A percentile compares a stretch with the other conserved stretches of the same genome.
These are phyloP conservation scores for Pouteria glomerata DNA, from an alignment of 148 eudicot species.

Conservation along the genomic window DNA sequence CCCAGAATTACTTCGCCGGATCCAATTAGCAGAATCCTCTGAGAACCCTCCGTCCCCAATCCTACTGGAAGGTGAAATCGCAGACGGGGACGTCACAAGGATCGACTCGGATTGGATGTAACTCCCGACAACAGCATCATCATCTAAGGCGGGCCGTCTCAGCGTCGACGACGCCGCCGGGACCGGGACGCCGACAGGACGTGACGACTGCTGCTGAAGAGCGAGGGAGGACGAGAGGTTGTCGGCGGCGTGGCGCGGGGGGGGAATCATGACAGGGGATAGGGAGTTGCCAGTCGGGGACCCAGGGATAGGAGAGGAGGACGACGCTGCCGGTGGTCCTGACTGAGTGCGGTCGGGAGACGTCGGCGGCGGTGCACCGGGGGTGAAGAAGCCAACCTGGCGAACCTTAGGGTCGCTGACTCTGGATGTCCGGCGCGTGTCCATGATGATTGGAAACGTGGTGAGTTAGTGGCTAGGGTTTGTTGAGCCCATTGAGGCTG, in stretches of 20 bases:
- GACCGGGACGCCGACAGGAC: conserved; percentile 22
- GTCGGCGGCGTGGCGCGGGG: conserved; percentile 28
- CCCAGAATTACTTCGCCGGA: conserved; percentile 14
- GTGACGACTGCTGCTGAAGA: conserved; percentile 1
- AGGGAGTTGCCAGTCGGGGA: conserved; percentile 15
- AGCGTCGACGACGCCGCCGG: conserved; percentile 7
- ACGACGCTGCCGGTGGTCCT: neutral
- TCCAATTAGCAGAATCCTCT: conserved; percentile 41
- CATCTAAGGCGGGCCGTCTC: conserved; percentile 6
- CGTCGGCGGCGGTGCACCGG: neutral
- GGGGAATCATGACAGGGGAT: conserved; percentile 57
- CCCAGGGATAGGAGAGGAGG: conserved; percentile 11
- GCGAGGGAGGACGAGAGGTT: conserved; percentile 12
- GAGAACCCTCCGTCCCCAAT: conserved; percentile 29
- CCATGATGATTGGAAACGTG: conserved; percentile 1
- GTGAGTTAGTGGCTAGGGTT: conserved; percentile 1
- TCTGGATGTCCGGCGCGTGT: conserved; percentile 20
- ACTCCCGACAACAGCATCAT: conserved; percentile 22
- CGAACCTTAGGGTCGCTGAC: conserved; percentile 35
- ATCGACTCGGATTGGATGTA: conserved; percentile 22
- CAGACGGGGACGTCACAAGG: conserved; percentile 24
- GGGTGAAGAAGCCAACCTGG: conserved; percentile 30
- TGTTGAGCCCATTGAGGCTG: too few relatives aligned
- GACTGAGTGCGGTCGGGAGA: conserved; percentile 11
- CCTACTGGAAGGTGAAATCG: conserved; percentile 13